Percentiles rank a stretch among this genome's conserved stretches.
Evolutionary conservation across 176 grass and related monocot genomes (phyloP).

Genomic region (Elaeis guineensis): DNA sequence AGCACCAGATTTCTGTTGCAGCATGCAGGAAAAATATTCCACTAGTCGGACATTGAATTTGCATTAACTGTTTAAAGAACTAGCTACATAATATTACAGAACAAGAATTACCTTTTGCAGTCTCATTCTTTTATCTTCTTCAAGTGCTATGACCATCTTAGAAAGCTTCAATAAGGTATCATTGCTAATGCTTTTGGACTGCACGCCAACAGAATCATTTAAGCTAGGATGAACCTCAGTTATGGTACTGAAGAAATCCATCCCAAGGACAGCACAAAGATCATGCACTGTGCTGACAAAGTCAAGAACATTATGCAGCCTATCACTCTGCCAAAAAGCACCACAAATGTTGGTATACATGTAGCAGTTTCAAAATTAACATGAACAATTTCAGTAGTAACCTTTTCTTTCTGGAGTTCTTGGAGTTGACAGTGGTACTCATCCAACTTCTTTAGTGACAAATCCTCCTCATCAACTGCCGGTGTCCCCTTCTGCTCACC

Average conservation of each 20-base stretch:
- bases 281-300: conserved; percentile 77
- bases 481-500: conserved; percentile 28
- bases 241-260: conserved; percentile 67
- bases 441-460: conserved; percentile 71
- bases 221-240: conserved; percentile 87
- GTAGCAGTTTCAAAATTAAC: not conserved
- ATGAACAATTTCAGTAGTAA: conserved; percentile 24
- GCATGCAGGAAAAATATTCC: no score
- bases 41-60: no score
- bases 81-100: not conserved
- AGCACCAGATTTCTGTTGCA: no score
- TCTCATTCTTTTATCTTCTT: conserved; percentile 70
- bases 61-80: not conserved
- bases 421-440: conserved; percentile 73
- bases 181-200: conserved; percentile 92
- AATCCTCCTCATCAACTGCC: conserved; percentile 63
- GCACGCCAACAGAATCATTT: conserved; percentile 43
- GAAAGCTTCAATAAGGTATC: conserved; percentile 66
- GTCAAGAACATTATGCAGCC: conserved; percentile 65
- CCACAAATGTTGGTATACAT: not conserved
- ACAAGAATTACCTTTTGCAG: conserved; percentile 60
- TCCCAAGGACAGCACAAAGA: conserved; percentile 76
- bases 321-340: conserved; percentile 58
- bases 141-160: conserved; percentile 52
- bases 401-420: conserved; percentile 90